A percentile compares a stretch with the other conserved stretches of the same genome.
phyloP scores from a whole-genome alignment of 2,329 filamentous ascomycete genomes.

The Blastomyces silverae region DNA sequence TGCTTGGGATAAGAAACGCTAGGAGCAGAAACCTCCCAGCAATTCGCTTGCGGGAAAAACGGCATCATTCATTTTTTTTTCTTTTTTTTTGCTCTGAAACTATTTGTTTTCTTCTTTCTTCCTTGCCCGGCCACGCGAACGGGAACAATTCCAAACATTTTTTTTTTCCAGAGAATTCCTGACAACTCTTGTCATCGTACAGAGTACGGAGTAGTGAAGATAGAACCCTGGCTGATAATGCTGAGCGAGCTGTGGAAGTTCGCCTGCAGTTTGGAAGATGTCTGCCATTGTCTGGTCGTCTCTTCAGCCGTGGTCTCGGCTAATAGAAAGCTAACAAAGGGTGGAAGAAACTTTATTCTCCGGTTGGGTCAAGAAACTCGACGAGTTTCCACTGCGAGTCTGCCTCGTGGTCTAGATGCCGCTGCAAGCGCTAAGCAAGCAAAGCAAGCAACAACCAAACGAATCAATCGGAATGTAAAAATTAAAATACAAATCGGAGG shows the following conservation, averaged over 20 bases:
- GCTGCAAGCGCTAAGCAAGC: too few species aligned
- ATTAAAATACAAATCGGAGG: background rate
- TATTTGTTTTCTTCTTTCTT: background rate
- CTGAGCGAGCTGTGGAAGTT: background rate
- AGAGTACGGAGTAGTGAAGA: background rate
- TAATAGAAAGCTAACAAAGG: background rate
- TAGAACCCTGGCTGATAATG: background rate
- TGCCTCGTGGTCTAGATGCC: background rate
- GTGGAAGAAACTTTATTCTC: background rate
- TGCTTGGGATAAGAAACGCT: background rate
- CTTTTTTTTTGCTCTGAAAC: background rate
- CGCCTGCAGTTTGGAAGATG: background rate
- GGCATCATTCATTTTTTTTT: background rate
- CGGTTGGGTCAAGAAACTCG: background rate
- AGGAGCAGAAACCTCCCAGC: background rate
- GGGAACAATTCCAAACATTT: background rate
- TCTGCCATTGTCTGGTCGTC: too few species aligned
- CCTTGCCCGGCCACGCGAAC: background rate
- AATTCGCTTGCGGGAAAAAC: slow-evolving; percentile 4
- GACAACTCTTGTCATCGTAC: background rate
- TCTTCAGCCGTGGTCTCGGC: background rate
- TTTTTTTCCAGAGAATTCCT: background rate
- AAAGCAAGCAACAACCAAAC: too few species aligned
- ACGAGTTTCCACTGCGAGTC: background rate
- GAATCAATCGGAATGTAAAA: too few species aligned